A percentile compares a stretch with the other conserved stretches of the same genome.
Evolutionary conservation across 148 eudicot genomes (phyloP).

Genomic region (Camellia japonica): DNA sequence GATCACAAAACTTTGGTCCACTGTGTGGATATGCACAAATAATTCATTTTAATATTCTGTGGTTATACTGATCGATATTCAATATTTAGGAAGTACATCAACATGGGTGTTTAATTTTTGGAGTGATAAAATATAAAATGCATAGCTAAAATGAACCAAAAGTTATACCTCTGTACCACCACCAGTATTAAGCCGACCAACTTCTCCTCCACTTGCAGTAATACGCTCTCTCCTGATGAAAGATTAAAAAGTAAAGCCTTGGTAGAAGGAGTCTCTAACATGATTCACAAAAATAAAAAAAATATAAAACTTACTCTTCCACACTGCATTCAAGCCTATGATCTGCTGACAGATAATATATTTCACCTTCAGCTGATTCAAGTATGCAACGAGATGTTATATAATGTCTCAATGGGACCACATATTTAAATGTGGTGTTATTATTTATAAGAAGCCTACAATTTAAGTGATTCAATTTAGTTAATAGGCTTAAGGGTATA

Average conservation of each 20-base stretch:
- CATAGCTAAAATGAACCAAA: constrained; percentile 6
- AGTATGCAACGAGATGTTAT: constrained; percentile 78
- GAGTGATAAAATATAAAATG: background rate
- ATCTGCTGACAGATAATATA: constrained; percentile 85
- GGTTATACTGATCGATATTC: background rate
- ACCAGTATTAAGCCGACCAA: constrained; percentile 97
- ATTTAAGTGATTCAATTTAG: too few relatives aligned
- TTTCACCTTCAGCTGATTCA: constrained; percentile 85
- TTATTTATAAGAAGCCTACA: too few relatives aligned
- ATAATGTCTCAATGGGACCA: too few relatives aligned
- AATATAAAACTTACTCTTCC: constrained; percentile 64
- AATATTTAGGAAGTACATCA: background rate
- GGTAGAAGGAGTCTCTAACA: background rate
- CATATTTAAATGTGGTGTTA: too few relatives aligned
- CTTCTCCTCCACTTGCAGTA: constrained; percentile 94
- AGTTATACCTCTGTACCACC: constrained; percentile 85
- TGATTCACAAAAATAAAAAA: background rate
- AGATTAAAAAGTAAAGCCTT: constrained; percentile 11
- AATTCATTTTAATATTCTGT: too few relatives aligned
- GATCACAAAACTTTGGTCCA: background rate
- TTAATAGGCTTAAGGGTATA: too few relatives aligned
- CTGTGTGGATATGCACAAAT: too few relatives aligned
- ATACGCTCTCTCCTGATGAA: constrained; percentile 81
- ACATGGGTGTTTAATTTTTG: background rate
- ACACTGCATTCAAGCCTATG: constrained; percentile 88